Evolutionary conservation across 2,329 filamentous ascomycete genomes (phyloP), one percentile per base, ranked within the genome.

Genomic region (Parastagonospora avenae): DNA sequence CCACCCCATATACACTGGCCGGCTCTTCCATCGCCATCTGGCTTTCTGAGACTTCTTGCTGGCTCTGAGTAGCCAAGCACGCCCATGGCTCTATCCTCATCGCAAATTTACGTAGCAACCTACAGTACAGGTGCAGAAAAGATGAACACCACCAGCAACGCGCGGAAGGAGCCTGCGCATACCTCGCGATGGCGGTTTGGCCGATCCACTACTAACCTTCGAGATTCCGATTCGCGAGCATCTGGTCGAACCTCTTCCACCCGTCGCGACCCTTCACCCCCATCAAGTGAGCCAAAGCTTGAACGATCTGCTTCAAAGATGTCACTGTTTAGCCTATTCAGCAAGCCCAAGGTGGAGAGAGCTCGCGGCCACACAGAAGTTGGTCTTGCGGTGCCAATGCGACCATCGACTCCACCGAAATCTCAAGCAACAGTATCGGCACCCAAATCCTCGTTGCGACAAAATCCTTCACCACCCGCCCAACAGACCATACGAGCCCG

Each of bases 321-420:
- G 74, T 80, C 78, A 28, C 62, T 81, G 9, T 80, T 80, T 68
- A 76, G 70, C 48, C 71, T 81, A 11, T 81, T 81, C 68, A 79
- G 75, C 63, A 71, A 71, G 48, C 77, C 79, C 16, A 80, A 79
- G 59, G 77, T 79, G 27, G 78, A 81, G 57, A 76, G 70, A 59
- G 69, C 73, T 41, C 74, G 75, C 54, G 78, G 77, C 5, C 76
- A 79, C 57, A 73, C 73, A 24, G 78, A 80, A 58, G 62, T 70
- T 37, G 77, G 73, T 31, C 64, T 77, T 14, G 69, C 70, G 11
- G 52, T 72, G 28, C 70, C 70, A 8, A 71, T 72, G 65, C 59
- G 63, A 46, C 66, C 66, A 45, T 66, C 66, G 15, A 62, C 63
- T 30, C 64, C 63, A 15, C 60, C 68, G 2, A 66, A 63, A 33